Conservation (phyloP, 805 yeast species). For the Nakazawaea wickerhamii region DNA sequence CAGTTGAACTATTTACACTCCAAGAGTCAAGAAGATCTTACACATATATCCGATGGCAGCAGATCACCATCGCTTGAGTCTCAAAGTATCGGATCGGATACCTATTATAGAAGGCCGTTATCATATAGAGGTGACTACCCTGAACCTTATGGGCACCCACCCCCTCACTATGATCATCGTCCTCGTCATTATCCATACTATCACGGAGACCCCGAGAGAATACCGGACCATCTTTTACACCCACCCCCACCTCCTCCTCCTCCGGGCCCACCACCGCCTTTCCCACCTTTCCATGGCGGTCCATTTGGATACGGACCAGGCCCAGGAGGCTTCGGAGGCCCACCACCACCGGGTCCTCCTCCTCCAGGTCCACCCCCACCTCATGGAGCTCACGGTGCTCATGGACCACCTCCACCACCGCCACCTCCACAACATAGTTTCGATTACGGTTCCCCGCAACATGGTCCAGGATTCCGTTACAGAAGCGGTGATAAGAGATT, state of each 20-base stretch:
- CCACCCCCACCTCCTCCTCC: slow-evolving; percentile 18
- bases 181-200: slow-evolving; percentile 8
- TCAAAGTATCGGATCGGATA: background rate
- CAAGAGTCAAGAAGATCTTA: background rate
- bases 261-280: slow-evolving; percentile 17
- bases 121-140: slow-evolving; percentile 1
- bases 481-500: slow-evolving; percentile 7
- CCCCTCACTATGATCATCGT: slow-evolving; percentile 12
- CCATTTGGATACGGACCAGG: slow-evolving; percentile 4
- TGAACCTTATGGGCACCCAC: slow-evolving; percentile 8
- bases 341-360: slow-evolving; percentile 2
- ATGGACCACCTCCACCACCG: slow-evolving; percentile 25
- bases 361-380: slow-evolving; percentile 12
- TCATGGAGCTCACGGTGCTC: slow-evolving; percentile 16
- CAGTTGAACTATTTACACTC: slow-evolving; percentile 6
- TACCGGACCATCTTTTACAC: background rate
- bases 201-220: slow-evolving; percentile 9
- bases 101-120: slow-evolving; percentile 1
- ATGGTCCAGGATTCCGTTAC: slow-evolving; percentile 15
- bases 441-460: slow-evolving; percentile 12
- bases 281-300: background rate
- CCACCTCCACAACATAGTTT: slow-evolving; percentile 4
- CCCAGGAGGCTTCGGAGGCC: too few species aligned
- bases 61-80: slow-evolving; percentile 9
- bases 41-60: background rate